Evolutionary conservation across 768 basidiomycete genomes (phyloP).

Genomic region (Neoboletus subvelutipes): DNA sequence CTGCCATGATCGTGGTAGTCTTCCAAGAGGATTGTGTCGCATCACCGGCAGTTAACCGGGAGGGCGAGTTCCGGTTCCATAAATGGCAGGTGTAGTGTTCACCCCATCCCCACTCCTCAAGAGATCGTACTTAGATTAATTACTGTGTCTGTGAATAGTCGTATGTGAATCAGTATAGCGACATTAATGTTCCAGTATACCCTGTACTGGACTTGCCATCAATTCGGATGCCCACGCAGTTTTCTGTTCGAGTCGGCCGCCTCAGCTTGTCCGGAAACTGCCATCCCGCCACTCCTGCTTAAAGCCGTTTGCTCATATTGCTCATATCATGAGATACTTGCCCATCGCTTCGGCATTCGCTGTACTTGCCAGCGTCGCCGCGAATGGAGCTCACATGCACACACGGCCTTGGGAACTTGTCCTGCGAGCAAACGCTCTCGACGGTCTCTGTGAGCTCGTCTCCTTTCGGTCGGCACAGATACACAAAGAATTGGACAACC

Average conservation of each 20-base stretch:
- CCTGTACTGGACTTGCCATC: background rate
- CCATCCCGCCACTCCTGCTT: too few relatives aligned
- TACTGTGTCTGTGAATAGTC: background rate
- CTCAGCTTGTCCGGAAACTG: background rate
- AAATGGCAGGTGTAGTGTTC: slow-evolving; percentile 30
- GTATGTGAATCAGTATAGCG: background rate
- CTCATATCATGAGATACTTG: slow-evolving; percentile 22
- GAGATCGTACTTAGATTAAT: background rate
- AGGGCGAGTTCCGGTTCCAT: slow-evolving; percentile 8
- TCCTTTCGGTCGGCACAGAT: slow-evolving; percentile 21
- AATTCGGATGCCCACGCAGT: background rate
- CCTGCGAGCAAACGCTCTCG: slow-evolving; percentile 16
- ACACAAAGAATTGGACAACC: slow-evolving; percentile 19
- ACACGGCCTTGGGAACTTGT: slow-evolving; percentile 65
- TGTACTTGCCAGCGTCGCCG: slow-evolving; percentile 2
- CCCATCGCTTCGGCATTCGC: slow-evolving; percentile 2
- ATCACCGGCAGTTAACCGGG: background rate
- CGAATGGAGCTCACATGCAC: slow-evolving; percentile 57
- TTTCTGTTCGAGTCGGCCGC: background rate
- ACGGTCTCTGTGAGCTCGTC: slow-evolving; percentile 18
- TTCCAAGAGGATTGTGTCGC: background rate
- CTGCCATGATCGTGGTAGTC: slow-evolving; percentile 19
- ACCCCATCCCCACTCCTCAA: background rate
- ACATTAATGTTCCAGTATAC: background rate
- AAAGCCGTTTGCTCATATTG: too few relatives aligned